These are phyloP conservation scores for Perilla frutescens DNA, from an alignment of 257 asterid genomes.

Conservation along the genomic window DNA sequence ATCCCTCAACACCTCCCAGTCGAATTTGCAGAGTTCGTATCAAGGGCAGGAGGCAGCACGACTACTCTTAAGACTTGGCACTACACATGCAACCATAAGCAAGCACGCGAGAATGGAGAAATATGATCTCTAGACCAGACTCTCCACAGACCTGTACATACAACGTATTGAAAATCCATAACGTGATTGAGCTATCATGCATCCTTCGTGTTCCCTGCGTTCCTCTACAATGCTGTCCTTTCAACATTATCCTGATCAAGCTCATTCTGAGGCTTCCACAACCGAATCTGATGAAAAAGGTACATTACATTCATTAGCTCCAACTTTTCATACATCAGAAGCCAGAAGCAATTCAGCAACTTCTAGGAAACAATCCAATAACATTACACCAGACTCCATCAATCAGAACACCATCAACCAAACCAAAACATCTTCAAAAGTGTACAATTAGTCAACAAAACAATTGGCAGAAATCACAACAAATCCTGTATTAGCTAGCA, in stretches of 20 bases:
- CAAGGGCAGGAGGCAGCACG: conserved; percentile 42
- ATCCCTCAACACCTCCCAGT: conserved; percentile 18
- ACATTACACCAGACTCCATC: neutral
- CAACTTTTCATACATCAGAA: conserved; percentile 4
- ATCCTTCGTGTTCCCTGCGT: conserved; percentile 20
- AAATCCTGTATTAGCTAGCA: neutral
- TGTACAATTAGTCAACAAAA: neutral
- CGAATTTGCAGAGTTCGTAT: conserved; percentile 26
- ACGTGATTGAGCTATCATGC: conserved; percentile 58
- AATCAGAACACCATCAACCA: neutral
- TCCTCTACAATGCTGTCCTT: conserved; percentile 54
- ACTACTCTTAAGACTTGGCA: conserved; percentile 45
- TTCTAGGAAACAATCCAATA: neutral
- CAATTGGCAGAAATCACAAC: neutral
- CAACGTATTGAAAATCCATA: conserved; percentile 43
- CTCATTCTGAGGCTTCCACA: conserved; percentile 39
- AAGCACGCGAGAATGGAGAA: conserved; percentile 54
- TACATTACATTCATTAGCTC: conserved; percentile 24
- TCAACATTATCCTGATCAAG: conserved; percentile 45
- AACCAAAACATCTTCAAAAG: neutral
- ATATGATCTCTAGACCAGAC: conserved; percentile 52
- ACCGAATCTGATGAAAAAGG: conserved; percentile 48
- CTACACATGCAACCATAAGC: conserved; percentile 53
- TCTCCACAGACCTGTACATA: conserved; percentile 59
- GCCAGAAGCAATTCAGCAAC: neutral